These are phyloP conservation scores for Albifimbria verrucaria DNA, from an alignment of 2,329 filamentous ascomycete species.

Conservation along the genomic window DNA sequence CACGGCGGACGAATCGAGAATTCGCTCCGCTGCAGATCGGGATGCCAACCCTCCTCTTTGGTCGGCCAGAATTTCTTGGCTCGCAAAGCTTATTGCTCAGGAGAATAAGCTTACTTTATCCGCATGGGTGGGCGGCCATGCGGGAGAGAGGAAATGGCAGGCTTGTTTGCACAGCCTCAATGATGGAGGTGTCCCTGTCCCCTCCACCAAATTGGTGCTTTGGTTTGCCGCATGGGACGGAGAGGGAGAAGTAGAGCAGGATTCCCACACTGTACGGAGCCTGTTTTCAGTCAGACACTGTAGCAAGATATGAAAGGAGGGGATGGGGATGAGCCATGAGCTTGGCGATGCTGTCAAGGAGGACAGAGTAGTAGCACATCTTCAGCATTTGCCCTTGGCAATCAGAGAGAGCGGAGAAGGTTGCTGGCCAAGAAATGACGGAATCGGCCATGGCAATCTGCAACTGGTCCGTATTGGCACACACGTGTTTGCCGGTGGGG, in stretches of 20 bases:
- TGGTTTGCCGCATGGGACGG: no score
- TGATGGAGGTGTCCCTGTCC: background rate
- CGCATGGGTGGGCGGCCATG: no score
- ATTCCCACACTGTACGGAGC: no score
- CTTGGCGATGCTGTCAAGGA: background rate
- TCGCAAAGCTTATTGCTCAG: background rate
- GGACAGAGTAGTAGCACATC: no score
- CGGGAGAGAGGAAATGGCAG: background rate
- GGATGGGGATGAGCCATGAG: background rate
- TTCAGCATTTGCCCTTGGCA: no score
- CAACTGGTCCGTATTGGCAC: background rate
- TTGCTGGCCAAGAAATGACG: no score
- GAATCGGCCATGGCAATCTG: background rate
- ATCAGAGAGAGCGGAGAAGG: no score
- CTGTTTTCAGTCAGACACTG: no score
- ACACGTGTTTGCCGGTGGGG: background rate
- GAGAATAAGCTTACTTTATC: background rate
- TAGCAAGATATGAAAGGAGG: background rate
- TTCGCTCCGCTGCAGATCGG: background rate
- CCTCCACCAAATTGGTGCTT: no score
- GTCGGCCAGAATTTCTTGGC: background rate
- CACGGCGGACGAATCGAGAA: no score
- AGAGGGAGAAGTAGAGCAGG: no score
- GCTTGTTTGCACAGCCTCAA: background rate
- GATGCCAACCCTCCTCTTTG: background rate